Evolutionary conservation across 352 stramenopile genomes (phyloP).

Genomic region (Plasmopara muralis): DNA sequence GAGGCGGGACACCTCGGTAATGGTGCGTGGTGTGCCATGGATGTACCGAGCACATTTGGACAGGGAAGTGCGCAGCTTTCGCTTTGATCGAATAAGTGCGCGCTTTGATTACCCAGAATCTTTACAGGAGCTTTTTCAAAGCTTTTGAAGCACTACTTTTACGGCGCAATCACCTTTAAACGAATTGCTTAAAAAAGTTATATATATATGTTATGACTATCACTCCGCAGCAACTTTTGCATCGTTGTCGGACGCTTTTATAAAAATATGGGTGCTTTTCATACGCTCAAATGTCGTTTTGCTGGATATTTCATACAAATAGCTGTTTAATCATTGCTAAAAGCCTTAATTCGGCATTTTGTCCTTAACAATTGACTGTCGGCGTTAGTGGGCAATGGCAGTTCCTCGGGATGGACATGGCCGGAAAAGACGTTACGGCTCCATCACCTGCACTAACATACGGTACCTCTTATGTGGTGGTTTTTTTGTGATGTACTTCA

Average conservation of each 20-base stretch:
- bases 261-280: no score
- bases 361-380: no score
- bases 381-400: conserved; percentile 8
- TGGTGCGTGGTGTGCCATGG: conserved; percentile 52
- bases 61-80: conserved; percentile 13
- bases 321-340: no score
- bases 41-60: conserved; percentile 45
- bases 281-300: no score
- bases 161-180: no score
- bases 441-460: conserved; percentile 3
- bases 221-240: no score
- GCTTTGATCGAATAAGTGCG: conserved; percentile 13
- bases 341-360: no score
- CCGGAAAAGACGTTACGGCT: conserved; percentile 8
- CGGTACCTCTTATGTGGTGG: conserved; percentile 14
- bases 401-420: conserved; percentile 18
- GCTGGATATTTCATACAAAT: background rate
- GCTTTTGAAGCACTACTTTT: conserved; percentile 2
- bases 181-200: no score
- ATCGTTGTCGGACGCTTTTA: no score
- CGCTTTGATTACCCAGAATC: conserved; percentile 21
- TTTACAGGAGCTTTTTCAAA: conserved; percentile 24
- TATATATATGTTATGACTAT: no score
- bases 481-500: conserved; percentile 25
- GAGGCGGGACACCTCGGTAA: conserved; percentile 43